Evolutionary conservation across 495 filamentous ascomycete species (phyloP).

Genomic region (Saxophila tyrrhenica): DNA sequence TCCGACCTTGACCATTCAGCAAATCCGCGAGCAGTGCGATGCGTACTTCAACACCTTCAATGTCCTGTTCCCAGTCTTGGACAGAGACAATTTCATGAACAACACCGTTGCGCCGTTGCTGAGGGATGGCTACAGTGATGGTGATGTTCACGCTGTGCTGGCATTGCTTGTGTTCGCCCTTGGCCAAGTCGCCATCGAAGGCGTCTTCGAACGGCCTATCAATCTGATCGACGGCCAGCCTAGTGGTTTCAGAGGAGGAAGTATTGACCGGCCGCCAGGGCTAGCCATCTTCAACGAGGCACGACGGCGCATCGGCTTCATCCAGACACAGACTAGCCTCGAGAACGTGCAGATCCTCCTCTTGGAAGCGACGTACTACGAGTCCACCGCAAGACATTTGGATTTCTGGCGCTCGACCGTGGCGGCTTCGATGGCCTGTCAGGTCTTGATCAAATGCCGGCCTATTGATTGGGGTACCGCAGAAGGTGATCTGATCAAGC

Average conservation of each 20-base stretch:
- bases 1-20: constrained; percentile 34
- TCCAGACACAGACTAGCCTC: constrained; percentile 41
- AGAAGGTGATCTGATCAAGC: constrained; percentile 40
- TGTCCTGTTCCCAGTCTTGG: constrained; percentile 44
- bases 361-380: constrained; percentile 26
- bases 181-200: constrained; percentile 43
- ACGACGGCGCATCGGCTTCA: constrained; percentile 45
- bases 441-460: constrained; percentile 42
- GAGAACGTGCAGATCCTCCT: constrained; percentile 47
- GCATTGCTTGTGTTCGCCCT: constrained; percentile 47
- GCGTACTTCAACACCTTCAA: constrained; percentile 48
- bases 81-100: constrained; percentile 40
- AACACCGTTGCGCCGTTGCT: constrained; percentile 36
- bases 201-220: constrained; percentile 35
- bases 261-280: constrained; percentile 40
- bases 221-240: constrained; percentile 32
- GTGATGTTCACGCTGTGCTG: constrained; percentile 37
- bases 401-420: constrained; percentile 48
- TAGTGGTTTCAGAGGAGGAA: constrained; percentile 44
- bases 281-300: constrained; percentile 50
- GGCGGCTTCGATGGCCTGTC: constrained; percentile 41
- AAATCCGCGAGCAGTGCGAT: constrained; percentile 39
- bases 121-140: constrained; percentile 38
- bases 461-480: constrained; percentile 37
- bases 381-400: constrained; percentile 25